phyloP scores from a whole-genome alignment of 1,284 basidiomycete genomes.

The Trametes pubescens region DNA sequence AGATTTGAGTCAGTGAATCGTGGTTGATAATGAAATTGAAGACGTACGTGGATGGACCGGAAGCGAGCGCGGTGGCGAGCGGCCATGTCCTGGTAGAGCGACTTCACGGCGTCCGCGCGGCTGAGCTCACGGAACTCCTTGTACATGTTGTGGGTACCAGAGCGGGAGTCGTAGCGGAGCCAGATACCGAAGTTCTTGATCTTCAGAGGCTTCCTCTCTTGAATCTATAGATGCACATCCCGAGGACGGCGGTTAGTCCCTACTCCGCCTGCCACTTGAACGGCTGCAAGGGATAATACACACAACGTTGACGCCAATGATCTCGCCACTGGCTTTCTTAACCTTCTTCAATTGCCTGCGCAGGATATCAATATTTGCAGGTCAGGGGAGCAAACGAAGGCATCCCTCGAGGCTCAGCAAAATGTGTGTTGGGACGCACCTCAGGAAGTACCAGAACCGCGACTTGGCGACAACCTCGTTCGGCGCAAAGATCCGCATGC shows the following conservation, averaged over 20 bases:
- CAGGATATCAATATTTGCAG: slow-evolving; percentile 19
- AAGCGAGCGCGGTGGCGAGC: slow-evolving; percentile 99
- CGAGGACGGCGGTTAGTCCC: slow-evolving; percentile 60
- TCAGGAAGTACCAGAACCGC: slow-evolving; percentile 99
- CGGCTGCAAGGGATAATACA: slow-evolving; percentile 83
- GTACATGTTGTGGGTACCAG: slow-evolving; percentile 98
- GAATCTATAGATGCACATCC: slow-evolving; percentile 69
- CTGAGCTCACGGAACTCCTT: slow-evolving; percentile 98
- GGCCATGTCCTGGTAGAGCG: slow-evolving; percentile 99
- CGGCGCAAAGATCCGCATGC: slow-evolving; percentile 99
- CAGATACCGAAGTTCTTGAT: slow-evolving; percentile 99
- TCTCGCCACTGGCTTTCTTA: slow-evolving; percentile 99
- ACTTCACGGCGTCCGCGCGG: slow-evolving; percentile 95
- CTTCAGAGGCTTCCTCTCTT: slow-evolving; percentile 96
- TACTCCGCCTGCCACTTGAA: slow-evolving; percentile 85
- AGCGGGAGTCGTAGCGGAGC: slow-evolving; percentile 98
- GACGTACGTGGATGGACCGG: slow-evolving; percentile 93
- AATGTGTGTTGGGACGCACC: slow-evolving; percentile 51
- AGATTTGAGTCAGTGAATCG: neutral
- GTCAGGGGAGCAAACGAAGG: neutral
- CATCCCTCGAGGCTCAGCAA: neutral
- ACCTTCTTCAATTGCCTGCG: slow-evolving; percentile 95
- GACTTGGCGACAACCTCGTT: slow-evolving; percentile 99
- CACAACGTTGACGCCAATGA: slow-evolving; percentile 97
- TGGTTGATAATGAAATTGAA: slow-evolving; percentile 24